Evolutionary conservation across 2,329 filamentous ascomycete genomes (phyloP).

Genomic region (Phialocephala sp.): DNA sequence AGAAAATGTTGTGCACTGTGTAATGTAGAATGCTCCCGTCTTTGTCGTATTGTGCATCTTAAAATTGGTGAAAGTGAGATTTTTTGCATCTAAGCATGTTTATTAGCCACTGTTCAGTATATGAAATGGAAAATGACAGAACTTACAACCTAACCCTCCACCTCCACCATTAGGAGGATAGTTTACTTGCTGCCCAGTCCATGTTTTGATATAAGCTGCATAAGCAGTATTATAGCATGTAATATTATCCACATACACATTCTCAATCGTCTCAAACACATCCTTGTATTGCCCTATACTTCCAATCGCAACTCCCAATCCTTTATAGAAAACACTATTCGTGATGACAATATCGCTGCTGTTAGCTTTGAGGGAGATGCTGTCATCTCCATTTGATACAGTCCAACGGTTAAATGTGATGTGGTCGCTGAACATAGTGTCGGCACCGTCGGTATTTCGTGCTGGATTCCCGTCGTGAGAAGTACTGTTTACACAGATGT

Average conservation of each 20-base stretch:
- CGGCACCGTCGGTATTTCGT: constrained; percentile 54
- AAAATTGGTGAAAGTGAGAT: constrained; percentile 61
- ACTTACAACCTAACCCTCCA: constrained; percentile 54
- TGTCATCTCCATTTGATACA: constrained; percentile 59
- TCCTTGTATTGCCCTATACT: constrained; percentile 61
- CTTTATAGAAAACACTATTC: constrained; percentile 55
- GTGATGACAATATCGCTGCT: constrained; percentile 58
- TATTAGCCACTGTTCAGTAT: neutral
- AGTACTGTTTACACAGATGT: constrained; percentile 60
- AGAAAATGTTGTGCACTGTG: constrained; percentile 48
- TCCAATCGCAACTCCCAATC: constrained; percentile 61
- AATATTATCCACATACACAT: constrained; percentile 55
- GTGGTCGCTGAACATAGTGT: constrained; percentile 58
- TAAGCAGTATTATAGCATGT: constrained; percentile 52
- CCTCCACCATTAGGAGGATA: constrained; percentile 64
- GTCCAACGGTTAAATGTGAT: constrained; percentile 57
- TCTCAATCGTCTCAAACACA: constrained; percentile 54
- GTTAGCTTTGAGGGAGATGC: constrained; percentile 60
- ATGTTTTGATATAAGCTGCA: constrained; percentile 62
- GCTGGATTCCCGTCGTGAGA: constrained; percentile 51
- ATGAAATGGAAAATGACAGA: neutral
- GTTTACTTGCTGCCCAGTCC: constrained; percentile 57
- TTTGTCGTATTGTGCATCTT: constrained; percentile 37
- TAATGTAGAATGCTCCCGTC: constrained; percentile 44
- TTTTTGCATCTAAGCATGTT: constrained; percentile 58